phyloP scores from a whole-genome alignment of 805 yeast genomes.

The Kuraishia floccosa region DNA sequence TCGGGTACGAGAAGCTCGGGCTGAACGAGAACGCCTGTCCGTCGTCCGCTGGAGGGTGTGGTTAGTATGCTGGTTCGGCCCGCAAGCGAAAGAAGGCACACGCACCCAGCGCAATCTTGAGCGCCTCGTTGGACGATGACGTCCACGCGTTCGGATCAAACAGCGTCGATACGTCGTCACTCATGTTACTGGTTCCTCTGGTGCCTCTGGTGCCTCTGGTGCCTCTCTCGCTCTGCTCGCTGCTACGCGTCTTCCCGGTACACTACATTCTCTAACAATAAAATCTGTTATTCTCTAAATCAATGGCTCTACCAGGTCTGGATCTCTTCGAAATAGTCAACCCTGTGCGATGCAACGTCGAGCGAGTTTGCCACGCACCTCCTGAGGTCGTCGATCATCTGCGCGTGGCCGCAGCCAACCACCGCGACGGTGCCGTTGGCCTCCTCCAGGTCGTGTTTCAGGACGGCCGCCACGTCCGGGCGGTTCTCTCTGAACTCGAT shows the following conservation, averaged over 20 bases:
- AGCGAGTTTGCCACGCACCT: constrained; percentile 10
- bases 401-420: constrained; percentile 37
- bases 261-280: too few relatives aligned
- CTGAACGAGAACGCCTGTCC: constrained; percentile 51
- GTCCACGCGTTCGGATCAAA: constrained; percentile 65
- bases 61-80: neutral
- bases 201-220: too few relatives aligned
- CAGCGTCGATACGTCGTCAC: too few relatives aligned
- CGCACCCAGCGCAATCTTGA: constrained; percentile 35
- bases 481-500: constrained; percentile 34
- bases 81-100: neutral
- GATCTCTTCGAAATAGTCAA: constrained; percentile 23
- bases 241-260: too few relatives aligned
- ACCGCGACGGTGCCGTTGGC: constrained; percentile 27
- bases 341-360: constrained; percentile 4
- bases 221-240: too few relatives aligned
- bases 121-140: constrained; percentile 54
- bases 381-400: constrained; percentile 33
- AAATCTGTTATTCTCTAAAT: too few relatives aligned
- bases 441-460: constrained; percentile 23
- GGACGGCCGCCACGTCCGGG: constrained; percentile 22
- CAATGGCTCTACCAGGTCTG: constrained; percentile 22
- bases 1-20: constrained; percentile 84
- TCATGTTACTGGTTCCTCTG: too few relatives aligned
- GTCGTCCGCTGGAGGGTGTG: constrained; percentile 30